These are phyloP conservation scores for Grammothele lineata DNA, from an alignment of 768 basidiomycete species.

Conservation along the genomic window DNA sequence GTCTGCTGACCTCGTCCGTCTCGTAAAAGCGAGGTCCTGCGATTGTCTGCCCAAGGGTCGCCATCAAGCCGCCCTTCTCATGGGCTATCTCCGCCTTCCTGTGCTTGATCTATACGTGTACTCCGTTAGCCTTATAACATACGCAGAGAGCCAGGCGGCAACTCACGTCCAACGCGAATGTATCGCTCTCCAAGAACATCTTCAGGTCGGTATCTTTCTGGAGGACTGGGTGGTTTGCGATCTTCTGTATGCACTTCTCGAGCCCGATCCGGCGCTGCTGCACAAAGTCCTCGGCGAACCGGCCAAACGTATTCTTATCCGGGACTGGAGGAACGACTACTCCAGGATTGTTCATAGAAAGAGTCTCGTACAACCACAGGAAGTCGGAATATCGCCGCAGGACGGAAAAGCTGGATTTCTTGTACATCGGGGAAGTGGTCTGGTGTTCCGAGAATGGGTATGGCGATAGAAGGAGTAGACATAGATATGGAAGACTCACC, in stretches of 20 bases:
- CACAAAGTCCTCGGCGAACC: slow-evolving; percentile 91
- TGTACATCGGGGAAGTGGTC: slow-evolving; percentile 84
- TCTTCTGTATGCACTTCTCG: slow-evolving; percentile 90
- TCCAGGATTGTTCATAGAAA: slow-evolving; percentile 89
- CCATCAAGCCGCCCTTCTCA: slow-evolving; percentile 80
- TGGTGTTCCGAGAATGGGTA: slow-evolving; percentile 22
- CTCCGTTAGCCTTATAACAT: too few relatives aligned
- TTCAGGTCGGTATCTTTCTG: slow-evolving; percentile 84
- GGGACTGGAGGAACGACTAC: slow-evolving; percentile 96
- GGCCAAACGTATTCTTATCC: slow-evolving; percentile 90
- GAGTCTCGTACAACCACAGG: slow-evolving; percentile 90
- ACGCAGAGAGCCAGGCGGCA: neutral
- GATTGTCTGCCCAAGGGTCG: slow-evolving; percentile 75
- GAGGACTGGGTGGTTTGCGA: slow-evolving; percentile 86
- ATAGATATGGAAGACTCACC: slow-evolving; percentile 40
- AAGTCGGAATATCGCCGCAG: slow-evolving; percentile 98
- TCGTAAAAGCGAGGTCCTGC: slow-evolving; percentile 82
- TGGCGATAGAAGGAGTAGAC: neutral
- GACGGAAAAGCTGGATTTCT: slow-evolving; percentile 85
- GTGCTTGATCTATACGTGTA: slow-evolving; percentile 72
- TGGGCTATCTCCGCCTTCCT: slow-evolving; percentile 72
- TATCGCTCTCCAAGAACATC: slow-evolving; percentile 91
- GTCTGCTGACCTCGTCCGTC: slow-evolving; percentile 67
- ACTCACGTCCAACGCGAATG: slow-evolving; percentile 84
- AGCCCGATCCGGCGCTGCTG: slow-evolving; percentile 79